Base-by-base conservation (phyloP, 2,329 filamentous ascomycete species). In the Thermoascus crustaceus region DNA sequence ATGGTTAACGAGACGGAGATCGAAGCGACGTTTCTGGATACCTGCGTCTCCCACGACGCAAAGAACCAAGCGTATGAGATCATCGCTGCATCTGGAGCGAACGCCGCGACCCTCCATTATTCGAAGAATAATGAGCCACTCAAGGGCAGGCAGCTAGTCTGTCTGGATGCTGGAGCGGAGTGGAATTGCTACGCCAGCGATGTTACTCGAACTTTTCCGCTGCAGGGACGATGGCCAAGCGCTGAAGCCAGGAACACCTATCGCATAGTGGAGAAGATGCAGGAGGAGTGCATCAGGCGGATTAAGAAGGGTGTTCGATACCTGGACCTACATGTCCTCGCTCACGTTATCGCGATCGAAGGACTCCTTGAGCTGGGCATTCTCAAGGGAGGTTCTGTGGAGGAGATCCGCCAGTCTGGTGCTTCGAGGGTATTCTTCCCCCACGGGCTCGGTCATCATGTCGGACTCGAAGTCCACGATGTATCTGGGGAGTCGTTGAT, bases 41-140 rank as follows among this genome's bases (percentile, higher is more conserved):
- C 73, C 19, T 93, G 85, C 57, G 75, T 91, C 40, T 73, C 79
- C 34, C 72, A 80, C 41, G 84, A 83, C 16, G 82, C 82, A 34
- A 81, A 79, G 54, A 78, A 91, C 49, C 86, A 93, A 68, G 81
- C 89, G 1, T 96, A 96, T 61, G 76, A 83, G 46, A 80, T 82
- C 41, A 95, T 96, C 51, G 78, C 91, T 11, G 89, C 86, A 0
- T 76, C 76, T 21, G 89, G 89, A 7, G 73, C 78, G 4, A 80
- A 84, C 10, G 88, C 83, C 0, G 85, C 87, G 4, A 91, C 85
- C 1, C 72, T 95, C 21, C 89, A 95, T 64, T 95, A 95, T 50
- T 76, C 86, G 16, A 76, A 81, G 53, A 94, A 94, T 57, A 71
- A 87, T 45, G 72, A 80, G 52, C 71, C 78, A 0, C 64, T 89